A percentile compares a stretch with the other conserved stretches of the same genome.
Evolutionary conservation across 257 asterid genomes (phyloP).

Genomic region (Nicotiana knightiana): DNA sequence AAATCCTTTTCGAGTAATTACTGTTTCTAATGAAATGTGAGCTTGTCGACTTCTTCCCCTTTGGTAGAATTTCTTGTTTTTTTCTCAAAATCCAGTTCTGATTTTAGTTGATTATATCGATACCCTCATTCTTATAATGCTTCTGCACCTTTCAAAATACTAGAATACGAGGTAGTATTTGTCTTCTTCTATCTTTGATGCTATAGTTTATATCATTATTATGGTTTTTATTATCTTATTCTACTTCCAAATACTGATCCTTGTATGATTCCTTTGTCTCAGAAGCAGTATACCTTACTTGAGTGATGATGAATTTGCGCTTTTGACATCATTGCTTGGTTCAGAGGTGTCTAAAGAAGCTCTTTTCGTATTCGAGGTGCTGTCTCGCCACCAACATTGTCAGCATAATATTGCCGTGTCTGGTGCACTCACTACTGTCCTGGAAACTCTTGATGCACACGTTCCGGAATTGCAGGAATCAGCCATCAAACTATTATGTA

Average conservation of each 20-base stretch:
- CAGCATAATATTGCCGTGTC: slow-evolving; percentile 37
- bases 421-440: slow-evolving; percentile 40
- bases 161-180: background rate
- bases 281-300: slow-evolving; percentile 38
- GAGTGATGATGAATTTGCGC: slow-evolving; percentile 43
- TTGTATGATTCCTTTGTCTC: slow-evolving; percentile 19
- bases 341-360: slow-evolving; percentile 55
- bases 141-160: background rate
- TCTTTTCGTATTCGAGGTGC: slow-evolving; percentile 41
- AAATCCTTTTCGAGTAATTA: background rate
- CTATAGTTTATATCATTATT: background rate
- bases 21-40: background rate
- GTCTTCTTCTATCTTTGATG: background rate
- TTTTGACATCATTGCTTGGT: slow-evolving; percentile 65
- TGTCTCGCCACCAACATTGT: slow-evolving; percentile 36
- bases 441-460: slow-evolving; percentile 47
- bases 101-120: background rate
- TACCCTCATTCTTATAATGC: background rate
- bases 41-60: background rate
- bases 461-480: slow-evolving; percentile 44
- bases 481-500: slow-evolving; percentile 42
- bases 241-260: slow-evolving; percentile 3
- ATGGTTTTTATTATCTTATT: background rate
- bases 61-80: background rate
- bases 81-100: background rate